Evolutionary conservation across 1,284 basidiomycete genomes (phyloP).

Genomic region (Trichosporon faecale): DNA sequence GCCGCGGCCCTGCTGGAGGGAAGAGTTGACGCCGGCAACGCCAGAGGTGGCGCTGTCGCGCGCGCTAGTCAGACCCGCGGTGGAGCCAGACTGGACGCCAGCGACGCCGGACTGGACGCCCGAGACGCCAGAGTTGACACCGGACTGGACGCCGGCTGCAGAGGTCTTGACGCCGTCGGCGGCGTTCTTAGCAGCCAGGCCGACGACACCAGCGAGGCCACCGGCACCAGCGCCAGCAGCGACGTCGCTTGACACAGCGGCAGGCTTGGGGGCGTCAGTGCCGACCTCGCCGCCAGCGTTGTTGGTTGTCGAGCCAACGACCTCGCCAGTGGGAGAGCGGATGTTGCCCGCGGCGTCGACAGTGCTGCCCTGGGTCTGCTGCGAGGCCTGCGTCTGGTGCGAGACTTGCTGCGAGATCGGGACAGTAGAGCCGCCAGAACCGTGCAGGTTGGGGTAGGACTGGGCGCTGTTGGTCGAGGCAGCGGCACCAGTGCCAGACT

Average conservation of each 20-base stretch:
- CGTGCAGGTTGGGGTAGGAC: background rate
- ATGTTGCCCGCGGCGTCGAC: slow-evolving; percentile 7
- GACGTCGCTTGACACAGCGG: background rate
- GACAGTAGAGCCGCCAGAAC: background rate
- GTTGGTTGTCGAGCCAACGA: slow-evolving; percentile 6
- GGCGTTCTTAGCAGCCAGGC: slow-evolving; percentile 1
- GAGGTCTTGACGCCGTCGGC: background rate
- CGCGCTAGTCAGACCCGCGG: background rate
- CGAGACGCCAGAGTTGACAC: background rate
- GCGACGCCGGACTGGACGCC: background rate
- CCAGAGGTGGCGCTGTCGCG: slow-evolving; percentile 6
- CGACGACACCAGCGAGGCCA: background rate
- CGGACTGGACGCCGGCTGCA: background rate
- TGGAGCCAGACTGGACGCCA: background rate
- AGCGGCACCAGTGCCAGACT: background rate
- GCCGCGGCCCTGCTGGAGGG: background rate
- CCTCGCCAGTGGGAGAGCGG: background rate
- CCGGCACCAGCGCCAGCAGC: background rate
- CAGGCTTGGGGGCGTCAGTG: slow-evolving; percentile 10
- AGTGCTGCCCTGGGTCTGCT: background rate
- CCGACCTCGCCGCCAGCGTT: slow-evolving; percentile 6
- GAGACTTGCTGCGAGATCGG: background rate
- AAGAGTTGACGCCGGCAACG: background rate
- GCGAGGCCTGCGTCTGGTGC: background rate
- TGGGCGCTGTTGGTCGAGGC: background rate